phyloP scores from a whole-genome alignment of 164 flowering plant species.

The Nymphaea colorata region DNA sequence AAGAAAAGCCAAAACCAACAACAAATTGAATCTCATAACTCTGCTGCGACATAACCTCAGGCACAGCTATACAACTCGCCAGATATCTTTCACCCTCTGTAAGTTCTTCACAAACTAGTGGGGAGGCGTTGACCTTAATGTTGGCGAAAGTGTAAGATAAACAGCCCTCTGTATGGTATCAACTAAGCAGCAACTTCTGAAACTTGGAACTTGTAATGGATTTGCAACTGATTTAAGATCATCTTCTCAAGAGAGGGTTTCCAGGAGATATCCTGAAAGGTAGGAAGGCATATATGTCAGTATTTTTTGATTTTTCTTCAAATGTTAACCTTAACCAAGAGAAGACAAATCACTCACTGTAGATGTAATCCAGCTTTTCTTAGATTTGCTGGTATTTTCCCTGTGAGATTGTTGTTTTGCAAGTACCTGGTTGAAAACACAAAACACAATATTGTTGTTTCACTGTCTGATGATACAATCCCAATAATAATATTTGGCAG shows the following conservation, averaged over 20 bases:
- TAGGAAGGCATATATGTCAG: slow-evolving; percentile 3
- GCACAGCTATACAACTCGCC: background rate
- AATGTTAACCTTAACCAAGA: slow-evolving; percentile 1
- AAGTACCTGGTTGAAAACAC: slow-evolving; percentile 42
- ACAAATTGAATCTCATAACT: background rate
- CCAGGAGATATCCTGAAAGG: slow-evolving; percentile 53
- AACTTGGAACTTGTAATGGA: background rate
- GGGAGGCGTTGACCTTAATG: too few relatives aligned
- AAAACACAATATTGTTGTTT: background rate
- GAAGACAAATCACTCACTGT: slow-evolving; percentile 28
- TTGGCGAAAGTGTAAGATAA: too few relatives aligned
- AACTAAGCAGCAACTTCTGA: background rate
- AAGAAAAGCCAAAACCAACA: background rate
- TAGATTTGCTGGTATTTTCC: slow-evolving; percentile 56
- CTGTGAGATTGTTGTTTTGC: slow-evolving; percentile 73
- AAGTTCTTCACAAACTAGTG: too few relatives aligned
- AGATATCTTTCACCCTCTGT: too few relatives aligned
- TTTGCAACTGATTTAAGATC: slow-evolving; percentile 1
- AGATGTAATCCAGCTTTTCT: slow-evolving; percentile 41
- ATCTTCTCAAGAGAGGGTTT: slow-evolving; percentile 22
- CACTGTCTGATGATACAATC: background rate
- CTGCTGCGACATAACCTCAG: background rate
- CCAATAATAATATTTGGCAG: too few relatives aligned
- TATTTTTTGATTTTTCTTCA: slow-evolving; percentile 1
- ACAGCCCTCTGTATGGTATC: background rate